Evolutionary conservation across 176 grass and related monocot species (phyloP), one percentile per base, ranked within the genome.

Genomic region (Dactylis glomerata): DNA sequence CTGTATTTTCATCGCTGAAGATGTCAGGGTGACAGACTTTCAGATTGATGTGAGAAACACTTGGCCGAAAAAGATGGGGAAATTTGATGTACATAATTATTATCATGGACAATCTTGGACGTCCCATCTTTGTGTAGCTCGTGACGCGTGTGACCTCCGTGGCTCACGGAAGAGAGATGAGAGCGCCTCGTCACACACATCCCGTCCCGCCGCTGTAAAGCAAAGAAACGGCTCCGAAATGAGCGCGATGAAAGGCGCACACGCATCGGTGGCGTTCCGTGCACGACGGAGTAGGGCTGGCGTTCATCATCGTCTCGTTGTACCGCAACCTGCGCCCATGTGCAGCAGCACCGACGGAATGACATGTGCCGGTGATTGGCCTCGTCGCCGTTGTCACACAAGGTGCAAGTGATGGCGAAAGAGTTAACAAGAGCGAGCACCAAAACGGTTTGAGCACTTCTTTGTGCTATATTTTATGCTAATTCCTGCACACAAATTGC

Each of bases 81-180:
- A 10, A 83, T 15, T 56, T 55, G 32, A 63, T 66, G 84, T 90
- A 83, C 64, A 90, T 61, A 86, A 73, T 16, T 84, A 61, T 61
- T 28, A 38, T 13, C 10, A 14, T n/a, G 34, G 15, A 16, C 27
- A 15, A 31, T 46, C 12, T 46, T 46, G 44, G 44, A 10, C 12
- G 44, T 46, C 44, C 12, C 44, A 46, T 13, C 46, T 5, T 46
- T 6, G 50, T 20, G 50, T 8, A 20, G 50, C 50, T 22, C 17
- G 17, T 52, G 54, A 10, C 22, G 54, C 54, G 20, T 11, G 42
- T 45, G 42, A 40, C 75, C 33, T 44, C 56, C 0, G n/a, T 55
- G 67, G 26, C 4, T 89, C 88, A 86, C 78, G 71, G 14, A 40
- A 47, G 50, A 10, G 23, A 59, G 12, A 6, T 37, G 36, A 45